Base-by-base conservation (phyloP, 371 early-diverging fungal species). In the Mucor mucedo region DNA sequence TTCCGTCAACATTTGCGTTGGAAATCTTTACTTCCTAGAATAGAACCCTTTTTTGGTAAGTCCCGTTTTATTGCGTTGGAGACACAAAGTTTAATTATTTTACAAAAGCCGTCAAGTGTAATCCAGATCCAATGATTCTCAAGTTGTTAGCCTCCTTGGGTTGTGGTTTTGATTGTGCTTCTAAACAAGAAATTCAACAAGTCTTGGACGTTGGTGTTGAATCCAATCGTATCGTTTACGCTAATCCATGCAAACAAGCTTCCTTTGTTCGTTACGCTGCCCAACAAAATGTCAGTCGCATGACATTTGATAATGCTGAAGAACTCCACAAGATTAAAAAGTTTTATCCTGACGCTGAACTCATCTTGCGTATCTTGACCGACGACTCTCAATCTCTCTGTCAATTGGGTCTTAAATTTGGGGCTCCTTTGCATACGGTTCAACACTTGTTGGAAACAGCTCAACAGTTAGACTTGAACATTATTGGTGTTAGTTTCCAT, bases 301-400 rank as follows among this genome's bases (percentile, higher is more conserved):
- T 97, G 94, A 98, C 99, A 27, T 98, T 98, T 77, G 98, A 98
- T 80, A 98, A 98, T 77, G 89, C 89, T 4, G 97, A 98, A 75
- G 99, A 98, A 77, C 88, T 98, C 35, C 80, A 87, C 84, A 98
- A 98, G 86, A 89, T 98, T 68, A 89, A 93, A 77, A 79, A 77
- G 57, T 71, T 81, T 61, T 87, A 89, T 69, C 96, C 95, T 58
- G 82, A 88, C 52, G 95, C 97, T 32, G 85, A 92, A 67, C 78
- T 95, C 60, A 91, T 98, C 16, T 80, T 98, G 55, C 95, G 99
- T 58, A 93, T 98, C 70, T 81, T 96, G 66, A 90, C 96, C 2
- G 99, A 98, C 73, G 99, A 97, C 75, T 95, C 96, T 45, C 88
- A 88, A 70, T 90, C 96, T 5, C 68, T 94, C 40, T 97, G 97